Percentiles rank a stretch among this genome's conserved stretches.
Evolutionary conservation across 441 rosid genomes (phyloP).

Genomic region (Adansonia grandidieri): DNA sequence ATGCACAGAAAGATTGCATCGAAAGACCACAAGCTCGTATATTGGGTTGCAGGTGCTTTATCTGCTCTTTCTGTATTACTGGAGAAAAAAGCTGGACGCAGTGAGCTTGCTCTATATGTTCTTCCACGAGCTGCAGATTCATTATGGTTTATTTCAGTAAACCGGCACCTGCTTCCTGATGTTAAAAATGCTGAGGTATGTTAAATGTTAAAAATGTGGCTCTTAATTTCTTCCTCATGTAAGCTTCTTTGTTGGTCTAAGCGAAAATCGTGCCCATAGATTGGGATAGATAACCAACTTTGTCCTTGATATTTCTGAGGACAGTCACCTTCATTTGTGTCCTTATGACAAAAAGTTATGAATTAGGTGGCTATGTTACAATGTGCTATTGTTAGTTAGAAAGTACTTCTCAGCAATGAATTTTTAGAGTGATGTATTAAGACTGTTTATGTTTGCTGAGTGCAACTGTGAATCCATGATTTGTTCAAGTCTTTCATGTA

Average conservation of each 20-base stretch:
- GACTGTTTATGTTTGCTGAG: background rate
- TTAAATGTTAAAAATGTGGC: background rate
- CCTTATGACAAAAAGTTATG: background rate
- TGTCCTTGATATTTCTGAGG: background rate
- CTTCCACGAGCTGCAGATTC: conserved; percentile 98
- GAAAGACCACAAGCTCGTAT: conserved; percentile 94
- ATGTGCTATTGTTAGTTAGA: background rate
- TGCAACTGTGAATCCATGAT: background rate
- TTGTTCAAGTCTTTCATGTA: background rate
- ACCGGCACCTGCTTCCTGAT: conserved; percentile 88
- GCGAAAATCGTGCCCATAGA: conserved; percentile 3
- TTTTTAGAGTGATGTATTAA: background rate
- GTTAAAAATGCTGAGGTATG: conserved; percentile 91
- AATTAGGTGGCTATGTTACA: background rate
- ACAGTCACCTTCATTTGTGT: background rate
- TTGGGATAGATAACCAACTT: background rate
- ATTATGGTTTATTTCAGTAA: conserved; percentile 85
- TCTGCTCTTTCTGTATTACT: conserved; percentile 88
- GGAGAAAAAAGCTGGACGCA: conserved; percentile 91
- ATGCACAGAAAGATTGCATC: conserved; percentile 80
- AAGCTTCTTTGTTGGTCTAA: background rate
- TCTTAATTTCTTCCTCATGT: background rate
- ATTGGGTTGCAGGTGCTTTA: conserved; percentile 89
- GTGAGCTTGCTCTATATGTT: conserved; percentile 95
- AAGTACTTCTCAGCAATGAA: background rate